Evolutionary conservation across 2,329 filamentous ascomycete species (phyloP).

Genomic region (Ilyonectria mors-panacis): DNA sequence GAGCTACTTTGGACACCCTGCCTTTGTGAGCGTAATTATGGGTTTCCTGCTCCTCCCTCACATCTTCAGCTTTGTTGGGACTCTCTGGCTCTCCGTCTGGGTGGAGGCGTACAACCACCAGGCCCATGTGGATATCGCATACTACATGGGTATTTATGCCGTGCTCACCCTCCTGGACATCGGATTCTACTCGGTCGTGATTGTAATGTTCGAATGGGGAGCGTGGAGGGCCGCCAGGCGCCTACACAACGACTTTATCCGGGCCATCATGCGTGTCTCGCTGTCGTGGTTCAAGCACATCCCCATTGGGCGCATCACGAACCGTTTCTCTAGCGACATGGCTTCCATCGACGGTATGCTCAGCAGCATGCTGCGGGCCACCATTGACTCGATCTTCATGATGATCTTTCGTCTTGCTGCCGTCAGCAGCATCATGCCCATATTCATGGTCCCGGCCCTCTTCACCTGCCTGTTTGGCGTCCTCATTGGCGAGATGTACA

Average conservation of each 20-base stretch:
- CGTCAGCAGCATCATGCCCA: slow-evolving; percentile 66
- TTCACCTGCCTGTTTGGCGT: slow-evolving; percentile 63
- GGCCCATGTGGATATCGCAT: slow-evolving; percentile 61
- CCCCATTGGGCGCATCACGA: slow-evolving; percentile 67
- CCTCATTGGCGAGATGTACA: slow-evolving; percentile 65
- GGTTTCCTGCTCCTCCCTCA: slow-evolving; percentile 58
- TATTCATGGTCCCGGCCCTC: slow-evolving; percentile 64
- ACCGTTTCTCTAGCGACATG: slow-evolving; percentile 71
- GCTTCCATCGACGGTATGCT: slow-evolving; percentile 67
- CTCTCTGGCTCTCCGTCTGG: slow-evolving; percentile 68
- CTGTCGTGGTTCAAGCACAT: slow-evolving; percentile 71
- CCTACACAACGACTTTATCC: slow-evolving; percentile 68
- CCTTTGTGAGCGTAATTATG: slow-evolving; percentile 59
- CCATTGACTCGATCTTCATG: slow-evolving; percentile 59
- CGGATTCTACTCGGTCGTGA: slow-evolving; percentile 58
- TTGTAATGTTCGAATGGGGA: slow-evolving; percentile 67
- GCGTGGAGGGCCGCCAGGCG: slow-evolving; percentile 69
- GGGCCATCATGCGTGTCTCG: slow-evolving; percentile 67
- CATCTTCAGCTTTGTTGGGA: slow-evolving; percentile 58
- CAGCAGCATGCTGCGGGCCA: slow-evolving; percentile 60
- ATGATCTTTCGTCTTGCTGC: slow-evolving; percentile 63
- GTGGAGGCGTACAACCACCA: slow-evolving; percentile 65
- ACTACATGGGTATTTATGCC: slow-evolving; percentile 69
- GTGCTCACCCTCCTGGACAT: slow-evolving; percentile 61
- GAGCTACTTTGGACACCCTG: slow-evolving; percentile 63